Conservation (phyloP, 805 yeast genomes). For the Cyberlindnera lachancei region DNA sequence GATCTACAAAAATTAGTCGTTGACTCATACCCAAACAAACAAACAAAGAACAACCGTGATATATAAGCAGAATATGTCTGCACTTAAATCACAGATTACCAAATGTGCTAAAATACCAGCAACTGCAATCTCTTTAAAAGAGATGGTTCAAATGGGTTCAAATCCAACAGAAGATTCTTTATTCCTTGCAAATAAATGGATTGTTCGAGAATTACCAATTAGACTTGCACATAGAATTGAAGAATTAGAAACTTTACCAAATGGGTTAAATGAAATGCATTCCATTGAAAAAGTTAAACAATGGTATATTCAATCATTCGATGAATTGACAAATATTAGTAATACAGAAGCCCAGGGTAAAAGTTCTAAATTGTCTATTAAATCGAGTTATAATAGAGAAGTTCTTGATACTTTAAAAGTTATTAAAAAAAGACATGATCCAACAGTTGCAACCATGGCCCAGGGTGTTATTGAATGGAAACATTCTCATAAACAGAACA, state of each 20-base stretch:
- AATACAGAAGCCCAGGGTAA: conserved; percentile 8
- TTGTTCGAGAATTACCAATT: conserved; percentile 81
- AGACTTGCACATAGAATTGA: conserved; percentile 80
- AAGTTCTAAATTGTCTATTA: conserved; percentile 40
- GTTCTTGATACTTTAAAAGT: conserved; percentile 61
- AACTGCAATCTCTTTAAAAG: conserved; percentile 76
- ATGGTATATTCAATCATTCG: conserved; percentile 90
- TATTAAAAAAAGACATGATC: conserved; percentile 82
- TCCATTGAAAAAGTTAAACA: conserved; percentile 69
- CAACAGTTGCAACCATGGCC: conserved; percentile 87
- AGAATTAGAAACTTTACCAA: conserved; percentile 75
- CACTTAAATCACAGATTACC: conserved; percentile 19
- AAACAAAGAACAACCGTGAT: too few relatives aligned
- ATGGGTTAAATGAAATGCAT: conserved; percentile 65
- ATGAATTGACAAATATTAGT: conserved; percentile 57
- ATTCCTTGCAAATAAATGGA: conserved; percentile 77
- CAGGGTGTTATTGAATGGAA: conserved; percentile 93
- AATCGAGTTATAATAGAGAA: conserved; percentile 57
- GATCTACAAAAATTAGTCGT: too few relatives aligned
- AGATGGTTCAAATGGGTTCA: conserved; percentile 89
- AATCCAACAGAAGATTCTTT: conserved; percentile 70
- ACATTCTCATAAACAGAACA: conserved; percentile 34
- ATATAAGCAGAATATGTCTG: conserved; percentile 5
- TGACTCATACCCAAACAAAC: too few relatives aligned
- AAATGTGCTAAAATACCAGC: conserved; percentile 67